phyloP scores from a whole-genome alignment of 2,329 filamentous ascomycete species.

The Fusarium citri region DNA sequence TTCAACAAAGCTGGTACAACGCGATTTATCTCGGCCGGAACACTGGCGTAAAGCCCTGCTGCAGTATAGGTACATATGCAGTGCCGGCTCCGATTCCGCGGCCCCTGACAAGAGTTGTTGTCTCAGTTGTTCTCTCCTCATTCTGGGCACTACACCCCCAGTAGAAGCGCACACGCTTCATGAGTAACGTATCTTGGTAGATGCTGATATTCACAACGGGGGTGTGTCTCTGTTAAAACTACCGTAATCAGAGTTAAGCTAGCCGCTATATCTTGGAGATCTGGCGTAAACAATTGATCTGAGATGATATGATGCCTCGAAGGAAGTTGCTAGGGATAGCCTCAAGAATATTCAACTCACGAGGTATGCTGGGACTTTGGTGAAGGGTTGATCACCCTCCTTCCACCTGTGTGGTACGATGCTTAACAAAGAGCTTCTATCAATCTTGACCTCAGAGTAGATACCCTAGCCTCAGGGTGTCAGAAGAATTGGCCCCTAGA shows the following conservation, averaged over 20 bases:
- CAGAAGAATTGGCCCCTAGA: no score
- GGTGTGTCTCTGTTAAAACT: neutral
- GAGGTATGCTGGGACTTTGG: neutral
- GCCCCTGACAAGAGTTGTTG: conserved; percentile 12
- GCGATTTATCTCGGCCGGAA: conserved; percentile 36
- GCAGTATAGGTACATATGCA: conserved; percentile 11
- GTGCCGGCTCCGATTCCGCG: conserved; percentile 31
- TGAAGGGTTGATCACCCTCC: neutral
- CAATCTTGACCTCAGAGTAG: neutral
- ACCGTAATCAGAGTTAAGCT: neutral
- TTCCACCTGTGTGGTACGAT: neutral
- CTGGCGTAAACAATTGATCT: neutral
- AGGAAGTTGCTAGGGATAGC: neutral
- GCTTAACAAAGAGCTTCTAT: neutral
- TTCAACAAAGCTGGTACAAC: conserved; percentile 25
- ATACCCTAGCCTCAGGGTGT: no score
- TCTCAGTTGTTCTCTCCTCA: conserved; percentile 36
- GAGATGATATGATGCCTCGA: neutral
- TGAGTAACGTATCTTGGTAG: neutral
- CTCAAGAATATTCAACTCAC: neutral
- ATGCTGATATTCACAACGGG: neutral
- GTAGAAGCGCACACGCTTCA: neutral
- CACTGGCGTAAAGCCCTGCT: conserved; percentile 13
- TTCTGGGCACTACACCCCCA: neutral
- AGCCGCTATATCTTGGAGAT: neutral